These are phyloP conservation scores for Diphasiastrum complanatum DNA, from an alignment of 83 land plant species.

Conservation along the genomic window DNA sequence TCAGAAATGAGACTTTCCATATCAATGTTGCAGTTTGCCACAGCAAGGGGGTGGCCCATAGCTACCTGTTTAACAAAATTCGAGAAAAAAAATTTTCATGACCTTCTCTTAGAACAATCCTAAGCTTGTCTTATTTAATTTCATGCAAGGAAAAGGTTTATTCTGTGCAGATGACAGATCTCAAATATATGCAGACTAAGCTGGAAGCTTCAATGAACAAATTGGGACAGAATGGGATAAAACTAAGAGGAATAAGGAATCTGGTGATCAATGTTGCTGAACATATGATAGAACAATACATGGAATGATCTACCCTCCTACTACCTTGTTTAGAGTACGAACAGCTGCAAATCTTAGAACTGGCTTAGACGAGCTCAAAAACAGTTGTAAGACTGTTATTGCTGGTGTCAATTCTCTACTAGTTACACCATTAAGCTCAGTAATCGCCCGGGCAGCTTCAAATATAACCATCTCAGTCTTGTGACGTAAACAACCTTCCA, in stretches of 20 bases:
- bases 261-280: not conserved
- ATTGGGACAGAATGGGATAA: not conserved
- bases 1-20: constrained; percentile 98
- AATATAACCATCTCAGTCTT: constrained; percentile 94
- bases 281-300: not conserved
- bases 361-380: constrained; percentile 93
- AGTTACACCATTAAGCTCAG: constrained; percentile 79
- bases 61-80: constrained; percentile 77
- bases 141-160: no score
- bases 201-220: no score
- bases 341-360: constrained; percentile 96
- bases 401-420: constrained; percentile 88
- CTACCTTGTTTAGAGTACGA: constrained; percentile 89
- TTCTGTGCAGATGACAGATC: no score
- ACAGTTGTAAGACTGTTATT: constrained; percentile 84
- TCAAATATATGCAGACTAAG: no score
- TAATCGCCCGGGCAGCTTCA: constrained; percentile 94
- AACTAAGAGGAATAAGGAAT: not conserved
- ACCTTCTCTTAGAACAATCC: not conserved
- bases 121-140: no score
- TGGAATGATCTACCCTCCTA: not conserved
- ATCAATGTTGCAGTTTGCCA: constrained; percentile 93
- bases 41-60: constrained; percentile 95
- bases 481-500: constrained; percentile 84
- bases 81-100: no score